Evolutionary conservation across 2,329 filamentous ascomycete genomes (phyloP), one percentile per base, ranked within the genome.

Genomic region (Claviceps fusiformis): DNA sequence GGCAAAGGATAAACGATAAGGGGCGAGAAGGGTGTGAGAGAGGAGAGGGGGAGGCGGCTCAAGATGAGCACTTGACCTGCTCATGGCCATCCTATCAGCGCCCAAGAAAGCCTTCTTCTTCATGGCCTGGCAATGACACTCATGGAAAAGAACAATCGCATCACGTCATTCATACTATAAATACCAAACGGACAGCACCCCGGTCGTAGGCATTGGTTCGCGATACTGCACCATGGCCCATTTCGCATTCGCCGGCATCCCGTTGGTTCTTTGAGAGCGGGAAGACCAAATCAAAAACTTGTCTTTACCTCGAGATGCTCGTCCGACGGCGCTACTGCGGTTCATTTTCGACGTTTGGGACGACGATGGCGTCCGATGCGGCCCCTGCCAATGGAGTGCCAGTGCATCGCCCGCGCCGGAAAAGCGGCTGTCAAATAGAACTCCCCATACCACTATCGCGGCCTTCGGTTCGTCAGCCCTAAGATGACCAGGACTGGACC

Each of bases 401-500:
- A 52, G 44, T 55, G 50, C 11, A 41, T 44, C 24, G 33, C 35
- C 27, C n/a, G 31, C 31, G 44, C 46, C 27, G 54, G 37, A 44
- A 52, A 52, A 52, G 43, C 43, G 54, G 49, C 49, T 55, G 24
- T 31, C 54, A 41, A 52, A 31, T n/a, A n/a, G 37, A 33, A 37
- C 35, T 50, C 33, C 46, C 46, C 46, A 48, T 48, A 17, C 15
- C 4, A 39, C 43, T 37, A 37, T 53, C 19, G 50, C 31, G 29
- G 39, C 37, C 49, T 29, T 50, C 41, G 56, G 53, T 53, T 57
- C 50, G 56, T 57, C 56, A 53, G 54, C 54, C 56, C 54, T 55
- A 57, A 53, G 37, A 50, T 50, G 53, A 53, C 50, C n/a, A 37
- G n/a, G n/a, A 9, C 41, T 13, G 5, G 17, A 35, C 17, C 41